These are phyloP conservation scores for Acanthamoeba divionensis DNA, from an alignment of 208 protist genomes.

Conservation along the genomic window DNA sequence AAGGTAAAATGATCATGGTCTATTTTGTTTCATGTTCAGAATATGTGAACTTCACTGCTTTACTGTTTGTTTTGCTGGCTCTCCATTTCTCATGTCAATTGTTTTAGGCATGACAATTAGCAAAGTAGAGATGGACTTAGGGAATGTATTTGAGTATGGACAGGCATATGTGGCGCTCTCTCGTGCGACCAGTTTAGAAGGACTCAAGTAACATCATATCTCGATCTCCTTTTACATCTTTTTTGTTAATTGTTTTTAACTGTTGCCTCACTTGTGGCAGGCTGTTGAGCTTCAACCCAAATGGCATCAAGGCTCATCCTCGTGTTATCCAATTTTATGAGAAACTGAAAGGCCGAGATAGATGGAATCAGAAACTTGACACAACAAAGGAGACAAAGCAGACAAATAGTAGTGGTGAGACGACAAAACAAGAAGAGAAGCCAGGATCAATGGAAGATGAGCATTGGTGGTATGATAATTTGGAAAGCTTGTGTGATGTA, in stretches of 20 bases:
- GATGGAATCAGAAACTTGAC: no score
- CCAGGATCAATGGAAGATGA: no score
- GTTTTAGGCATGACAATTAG: slow-evolving; percentile 76
- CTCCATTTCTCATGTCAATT: background rate
- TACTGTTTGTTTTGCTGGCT: background rate
- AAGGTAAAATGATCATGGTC: no score
- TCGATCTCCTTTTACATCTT: no score
- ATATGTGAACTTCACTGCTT: background rate
- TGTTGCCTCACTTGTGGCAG: no score
- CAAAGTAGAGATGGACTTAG: background rate
- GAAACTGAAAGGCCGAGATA: background rate
- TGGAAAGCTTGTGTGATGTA: no score
- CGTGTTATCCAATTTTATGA: background rate
- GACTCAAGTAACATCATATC: background rate
- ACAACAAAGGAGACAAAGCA: no score
- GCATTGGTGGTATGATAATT: no score
- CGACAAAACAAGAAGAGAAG: no score
- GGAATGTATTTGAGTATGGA: background rate
- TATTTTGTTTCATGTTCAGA: no score
- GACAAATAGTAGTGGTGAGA: no score
- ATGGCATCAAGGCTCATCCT: slow-evolving; percentile 3
- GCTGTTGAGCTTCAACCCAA: slow-evolving; percentile 1
- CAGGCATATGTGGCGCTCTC: slow-evolving; percentile 23
- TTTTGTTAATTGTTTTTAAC: no score
- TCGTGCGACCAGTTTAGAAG: background rate